Conservation (phyloP, 306 rosid species). For the Dryas octopetala region DNA sequence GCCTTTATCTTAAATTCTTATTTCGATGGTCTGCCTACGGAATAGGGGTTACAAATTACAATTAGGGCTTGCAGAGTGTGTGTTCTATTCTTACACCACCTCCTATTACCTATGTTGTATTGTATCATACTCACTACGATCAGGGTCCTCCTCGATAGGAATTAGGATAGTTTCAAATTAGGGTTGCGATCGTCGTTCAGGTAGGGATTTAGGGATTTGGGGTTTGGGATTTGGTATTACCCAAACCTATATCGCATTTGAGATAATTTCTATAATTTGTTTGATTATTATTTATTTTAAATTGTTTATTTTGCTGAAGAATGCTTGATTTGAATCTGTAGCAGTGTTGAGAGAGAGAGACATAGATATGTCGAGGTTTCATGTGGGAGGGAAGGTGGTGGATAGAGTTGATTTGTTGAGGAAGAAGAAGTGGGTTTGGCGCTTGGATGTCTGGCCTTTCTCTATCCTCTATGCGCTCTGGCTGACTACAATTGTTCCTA, state of each 20-base stretch:
- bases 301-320: conserved; percentile 23
- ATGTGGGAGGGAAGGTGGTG: conserved; percentile 91
- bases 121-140: too few species aligned
- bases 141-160: too few species aligned
- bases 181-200: too few species aligned
- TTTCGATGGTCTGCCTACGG: too few species aligned
- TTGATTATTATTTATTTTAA: neutral
- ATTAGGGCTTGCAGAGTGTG: too few species aligned
- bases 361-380: conserved; percentile 61
- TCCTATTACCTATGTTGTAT: too few species aligned
- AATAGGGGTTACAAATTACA: too few species aligned
- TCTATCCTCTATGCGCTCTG: conserved; percentile 52
- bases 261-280: neutral
- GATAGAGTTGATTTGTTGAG: conserved; percentile 72
- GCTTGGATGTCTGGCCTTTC: conserved; percentile 82
- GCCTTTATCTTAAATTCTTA: too few species aligned
- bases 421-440: conserved; percentile 73
- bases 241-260: neutral
- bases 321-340: conserved; percentile 11
- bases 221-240: neutral
- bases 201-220: too few species aligned
- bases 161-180: too few species aligned
- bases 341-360: conserved; percentile 7
- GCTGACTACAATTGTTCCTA: conserved; percentile 59
- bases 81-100: too few species aligned